Base-by-base conservation (phyloP, 2,329 filamentous ascomycete genomes). In the Proliferodiscus dingleyae region DNA sequence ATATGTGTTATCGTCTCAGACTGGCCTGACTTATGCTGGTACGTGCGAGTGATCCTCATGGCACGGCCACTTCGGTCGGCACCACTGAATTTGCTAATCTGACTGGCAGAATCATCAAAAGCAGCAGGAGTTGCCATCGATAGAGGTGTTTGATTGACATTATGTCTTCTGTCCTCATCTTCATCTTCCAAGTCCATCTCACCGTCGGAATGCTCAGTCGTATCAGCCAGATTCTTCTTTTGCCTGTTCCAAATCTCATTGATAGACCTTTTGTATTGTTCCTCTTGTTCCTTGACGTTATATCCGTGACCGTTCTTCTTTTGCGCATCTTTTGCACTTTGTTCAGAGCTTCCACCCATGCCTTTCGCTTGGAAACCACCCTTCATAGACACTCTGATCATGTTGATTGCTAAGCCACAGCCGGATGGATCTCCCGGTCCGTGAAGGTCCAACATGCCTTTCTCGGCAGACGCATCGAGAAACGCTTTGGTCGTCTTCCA, bases 401-500 rank as follows among this genome's bases (percentile, higher is more conserved):
- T 96, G 64, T 88, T 96, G 71, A 97, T 95, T 2, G 88, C 93
- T 49, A 96, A 82, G 2, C 93, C 93, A 59, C 90, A 86, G 19
- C 89, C 89, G 0, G 91, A 95, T 3, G 93, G 93, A 62, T 98
- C 93, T 45, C 93, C 93, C 54, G 94, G 88, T 16, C 93, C 93
- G 58, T 96, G 90, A 10, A 98, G 77, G 57, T 90, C 86, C 37
- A 98, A 77, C 93, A 98, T 98, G 3, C 93, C 93, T 64, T 98
- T 98, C 48, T 89, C 89, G 49, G 89, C 84, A 40, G 88, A 91
- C 1, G 93, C 93, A 54, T 96, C 87, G 48, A 96, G 78, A 67
- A 98, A 98, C 50, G 95, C 95, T 69, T 95, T 95, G 42, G 89
- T 95, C 0, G 89, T 91, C 58, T 91, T 89, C 93, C 93, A 98